Conservation (phyloP, 2,329 filamentous ascomycete genomes). For the Fusarium anguioides region DNA sequence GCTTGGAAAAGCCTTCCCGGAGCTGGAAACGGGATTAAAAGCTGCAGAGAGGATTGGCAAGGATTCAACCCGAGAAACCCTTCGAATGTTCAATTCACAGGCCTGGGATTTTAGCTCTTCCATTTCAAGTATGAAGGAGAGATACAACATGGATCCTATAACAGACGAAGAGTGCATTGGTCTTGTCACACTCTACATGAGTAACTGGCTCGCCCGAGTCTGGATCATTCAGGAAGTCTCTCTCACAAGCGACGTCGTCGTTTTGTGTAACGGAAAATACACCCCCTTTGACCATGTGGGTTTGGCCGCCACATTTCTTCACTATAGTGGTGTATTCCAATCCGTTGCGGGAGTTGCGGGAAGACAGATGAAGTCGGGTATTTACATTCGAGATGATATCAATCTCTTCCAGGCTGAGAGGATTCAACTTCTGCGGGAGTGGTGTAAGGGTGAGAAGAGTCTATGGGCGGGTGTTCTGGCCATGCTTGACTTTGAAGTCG, state of each 20-base stretch:
- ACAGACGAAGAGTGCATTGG: not conserved
- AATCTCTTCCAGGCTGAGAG: not conserved
- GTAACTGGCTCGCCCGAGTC: not conserved
- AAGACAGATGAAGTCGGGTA: not conserved
- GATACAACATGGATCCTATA: not conserved
- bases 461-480: not conserved
- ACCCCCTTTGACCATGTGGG: not conserved
- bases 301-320: not conserved
- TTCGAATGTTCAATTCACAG: not conserved
- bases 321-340: not conserved
- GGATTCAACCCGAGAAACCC: not conserved
- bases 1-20: not conserved
- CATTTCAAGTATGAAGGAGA: not conserved
- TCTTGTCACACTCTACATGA: not conserved
- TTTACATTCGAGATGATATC: accelerated
- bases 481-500: not conserved
- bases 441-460: conserved; percentile 7
- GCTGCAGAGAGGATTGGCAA: not conserved
- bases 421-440: not conserved
- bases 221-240: conserved; percentile 2
- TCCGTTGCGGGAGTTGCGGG: not conserved
- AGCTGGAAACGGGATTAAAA: not conserved
- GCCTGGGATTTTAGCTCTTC: not conserved
- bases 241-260: not conserved
- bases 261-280: not conserved